A percentile compares a stretch with the other conserved stretches of the same genome.
These are phyloP conservation scores for Rasamsonia emersonii DNA, from an alignment of 2,329 filamentous ascomycete genomes.

Conservation along the genomic window DNA sequence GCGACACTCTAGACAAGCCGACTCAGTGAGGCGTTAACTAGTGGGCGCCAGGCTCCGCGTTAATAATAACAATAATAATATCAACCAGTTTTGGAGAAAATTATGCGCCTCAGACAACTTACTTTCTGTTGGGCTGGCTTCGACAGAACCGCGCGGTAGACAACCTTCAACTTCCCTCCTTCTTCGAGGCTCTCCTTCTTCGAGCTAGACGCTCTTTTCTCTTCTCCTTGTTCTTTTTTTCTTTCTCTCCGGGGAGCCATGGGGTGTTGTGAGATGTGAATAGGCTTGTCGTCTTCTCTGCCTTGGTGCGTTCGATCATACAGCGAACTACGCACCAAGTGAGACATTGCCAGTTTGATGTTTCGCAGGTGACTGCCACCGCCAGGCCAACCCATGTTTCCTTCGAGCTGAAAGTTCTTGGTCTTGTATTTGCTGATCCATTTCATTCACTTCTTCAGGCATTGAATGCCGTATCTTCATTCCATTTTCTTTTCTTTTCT, in stretches of 20 bases:
- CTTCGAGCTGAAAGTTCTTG: no score
- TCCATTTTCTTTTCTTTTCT: conserved; percentile 1
- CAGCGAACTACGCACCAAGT: background rate
- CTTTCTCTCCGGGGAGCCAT: no score
- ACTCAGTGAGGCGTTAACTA: no score
- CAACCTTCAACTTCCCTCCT: conserved; percentile 2
- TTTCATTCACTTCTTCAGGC: conserved; percentile 5
- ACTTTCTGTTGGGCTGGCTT: no score
- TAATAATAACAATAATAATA: conserved; percentile 3
- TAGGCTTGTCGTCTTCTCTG: background rate
- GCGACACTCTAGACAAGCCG: no score
- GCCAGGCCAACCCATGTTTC: background rate
- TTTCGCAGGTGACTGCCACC: background rate
- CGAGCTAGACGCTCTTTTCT: conserved; percentile 11
- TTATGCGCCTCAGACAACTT: no score
- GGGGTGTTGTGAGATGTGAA: no score
- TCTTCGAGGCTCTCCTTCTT: conserved; percentile 4
- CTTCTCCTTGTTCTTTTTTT: conserved; percentile 3
- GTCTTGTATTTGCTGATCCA: no score
- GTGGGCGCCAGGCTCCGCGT: conserved; percentile 2
- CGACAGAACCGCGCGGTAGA: no score
- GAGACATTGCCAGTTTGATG: background rate
- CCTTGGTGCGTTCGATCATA: background rate
- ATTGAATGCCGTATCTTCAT: conserved; percentile 9
- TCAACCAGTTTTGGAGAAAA: conserved; percentile 3